Conservation (phyloP, 192 early-diverging fungal genomes). For the Gonapodya prolifera region DNA sequence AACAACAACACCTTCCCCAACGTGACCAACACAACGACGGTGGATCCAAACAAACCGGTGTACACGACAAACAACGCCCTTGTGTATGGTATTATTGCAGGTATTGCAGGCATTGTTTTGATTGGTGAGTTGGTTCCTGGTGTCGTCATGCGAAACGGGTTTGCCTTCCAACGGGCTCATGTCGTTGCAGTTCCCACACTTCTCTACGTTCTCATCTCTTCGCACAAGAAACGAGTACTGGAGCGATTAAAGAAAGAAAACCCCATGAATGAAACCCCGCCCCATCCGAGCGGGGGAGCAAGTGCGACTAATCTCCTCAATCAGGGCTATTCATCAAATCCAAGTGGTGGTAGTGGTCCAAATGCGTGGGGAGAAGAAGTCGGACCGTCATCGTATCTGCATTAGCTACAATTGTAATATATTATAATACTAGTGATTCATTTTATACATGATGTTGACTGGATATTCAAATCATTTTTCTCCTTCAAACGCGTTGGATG, state of each 20-base stretch:
- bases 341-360: not conserved
- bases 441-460: too few relatives aligned
- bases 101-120: not conserved
- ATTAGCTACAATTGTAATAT: not conserved
- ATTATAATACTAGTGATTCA: too few relatives aligned
- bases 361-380: not conserved
- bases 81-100: not conserved
- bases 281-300: not conserved
- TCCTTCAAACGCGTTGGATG: not conserved
- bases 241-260: not conserved
- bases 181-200: not conserved
- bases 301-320: not conserved
- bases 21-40: not conserved
- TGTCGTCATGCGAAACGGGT: too few relatives aligned
- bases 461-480: not conserved
- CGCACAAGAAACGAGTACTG: not conserved
- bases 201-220: not conserved
- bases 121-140: too few relatives aligned
- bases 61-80: not conserved
- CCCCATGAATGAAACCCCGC: not conserved
- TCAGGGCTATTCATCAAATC: not conserved
- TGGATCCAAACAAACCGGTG: not conserved
- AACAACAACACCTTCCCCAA: not conserved
- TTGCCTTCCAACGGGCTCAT: too few relatives aligned
- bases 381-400: not conserved